A percentile compares a stretch with the other conserved stretches of the same genome.
These are phyloP conservation scores for Mycena pura DNA, from an alignment of 768 basidiomycete genomes.

Conservation along the genomic window DNA sequence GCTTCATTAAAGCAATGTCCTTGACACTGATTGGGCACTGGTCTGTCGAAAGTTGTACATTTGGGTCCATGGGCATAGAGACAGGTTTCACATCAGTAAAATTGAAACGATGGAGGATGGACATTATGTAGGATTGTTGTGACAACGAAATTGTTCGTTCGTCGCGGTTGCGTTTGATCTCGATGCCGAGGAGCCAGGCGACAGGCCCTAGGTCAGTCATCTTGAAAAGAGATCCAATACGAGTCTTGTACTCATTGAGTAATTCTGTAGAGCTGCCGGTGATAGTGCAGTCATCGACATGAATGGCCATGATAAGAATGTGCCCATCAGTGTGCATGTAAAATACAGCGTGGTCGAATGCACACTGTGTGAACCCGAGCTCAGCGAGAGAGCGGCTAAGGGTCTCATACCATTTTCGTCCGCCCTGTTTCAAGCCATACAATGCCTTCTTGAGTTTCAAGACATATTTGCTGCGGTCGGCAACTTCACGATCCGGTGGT, in stretches of 20 bases:
- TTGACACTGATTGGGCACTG: background rate
- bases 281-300: constrained; percentile 11
- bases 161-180: constrained; percentile 1
- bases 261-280: background rate
- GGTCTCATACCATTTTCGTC: background rate
- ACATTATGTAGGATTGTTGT: background rate
- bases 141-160: background rate
- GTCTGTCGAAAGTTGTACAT: background rate
- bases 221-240: background rate
- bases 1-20: constrained; percentile 1
- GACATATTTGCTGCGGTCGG: background rate
- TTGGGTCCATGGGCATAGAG: constrained; percentile 9
- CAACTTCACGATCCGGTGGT: background rate
- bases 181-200: constrained; percentile 2
- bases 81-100: background rate
- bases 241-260: background rate
- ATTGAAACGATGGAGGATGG: background rate
- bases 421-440: background rate
- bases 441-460: background rate
- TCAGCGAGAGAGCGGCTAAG: background rate
- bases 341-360: background rate
- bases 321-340: background rate
- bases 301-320: background rate
- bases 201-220: background rate
- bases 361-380: background rate